Conservation (phyloP, 2,329 filamentous ascomycete genomes). For the Drechmeria coniospora region DNA sequence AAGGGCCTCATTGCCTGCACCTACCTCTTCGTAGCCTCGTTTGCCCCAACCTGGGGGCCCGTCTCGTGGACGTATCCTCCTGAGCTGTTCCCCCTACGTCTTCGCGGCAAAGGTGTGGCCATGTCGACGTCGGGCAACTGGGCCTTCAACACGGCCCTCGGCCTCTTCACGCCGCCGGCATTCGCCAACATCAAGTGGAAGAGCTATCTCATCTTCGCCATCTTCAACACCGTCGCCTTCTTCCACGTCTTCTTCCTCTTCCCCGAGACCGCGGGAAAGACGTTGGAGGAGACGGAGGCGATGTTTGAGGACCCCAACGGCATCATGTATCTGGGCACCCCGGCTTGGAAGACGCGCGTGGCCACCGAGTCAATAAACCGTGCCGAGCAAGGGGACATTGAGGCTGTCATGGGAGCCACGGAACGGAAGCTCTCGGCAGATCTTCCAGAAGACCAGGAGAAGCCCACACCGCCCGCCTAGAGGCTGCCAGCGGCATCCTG, state of each 20-base stretch:
- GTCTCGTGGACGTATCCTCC: slow-evolving; percentile 41
- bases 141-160: slow-evolving; percentile 24
- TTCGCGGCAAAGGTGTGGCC: slow-evolving; percentile 37
- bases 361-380: slow-evolving; percentile 7
- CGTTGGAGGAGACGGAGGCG: slow-evolving; percentile 35
- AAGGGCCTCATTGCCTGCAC: slow-evolving; percentile 51
- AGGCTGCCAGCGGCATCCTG: too few species aligned
- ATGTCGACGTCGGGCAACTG: slow-evolving; percentile 31
- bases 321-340: slow-evolving; percentile 14
- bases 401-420: too few species aligned
- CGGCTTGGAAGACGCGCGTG: slow-evolving; percentile 16
- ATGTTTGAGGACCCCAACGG: slow-evolving; percentile 27
- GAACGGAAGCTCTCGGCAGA: too few species aligned
- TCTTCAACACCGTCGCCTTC: slow-evolving; percentile 35
- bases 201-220: slow-evolving; percentile 35
- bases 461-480: too few species aligned
- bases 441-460: too few species aligned
- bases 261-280: slow-evolving; percentile 40
- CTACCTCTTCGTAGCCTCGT: slow-evolving; percentile 44
- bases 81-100: slow-evolving; percentile 33
- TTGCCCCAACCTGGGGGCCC: slow-evolving; percentile 31
- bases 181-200: slow-evolving; percentile 30
- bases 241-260: slow-evolving; percentile 38
- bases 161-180: slow-evolving; percentile 21
- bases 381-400: slow-evolving; percentile 13